Evolutionary conservation across 192 early-diverging fungal species (phyloP).

Genomic region (Phycomyces blakesleeanus): DNA sequence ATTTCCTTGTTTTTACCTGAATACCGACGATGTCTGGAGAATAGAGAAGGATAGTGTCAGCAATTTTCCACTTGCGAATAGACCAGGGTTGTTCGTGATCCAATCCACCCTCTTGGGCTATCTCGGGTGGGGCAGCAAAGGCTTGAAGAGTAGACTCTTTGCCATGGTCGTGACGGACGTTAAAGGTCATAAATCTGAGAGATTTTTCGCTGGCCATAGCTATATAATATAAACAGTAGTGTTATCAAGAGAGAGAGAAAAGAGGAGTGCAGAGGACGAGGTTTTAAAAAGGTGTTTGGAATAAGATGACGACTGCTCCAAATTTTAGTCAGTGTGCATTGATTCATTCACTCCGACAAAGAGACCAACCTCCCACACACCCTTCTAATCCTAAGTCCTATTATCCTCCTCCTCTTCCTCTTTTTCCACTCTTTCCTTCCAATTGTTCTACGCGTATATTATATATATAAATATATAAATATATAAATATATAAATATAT

Average conservation of each 20-base stretch:
- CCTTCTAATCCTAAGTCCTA: too few relatives aligned
- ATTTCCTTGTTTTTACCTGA: too few relatives aligned
- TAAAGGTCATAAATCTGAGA: conserved; percentile 29
- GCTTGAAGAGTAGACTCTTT: not conserved
- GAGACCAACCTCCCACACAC: too few relatives aligned
- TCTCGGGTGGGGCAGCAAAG: conserved; percentile 14
- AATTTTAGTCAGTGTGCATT: not conserved
- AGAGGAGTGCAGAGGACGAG: not conserved
- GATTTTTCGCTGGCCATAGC: not conserved
- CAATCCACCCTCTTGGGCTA: not conserved
- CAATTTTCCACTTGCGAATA: conserved; percentile 32
- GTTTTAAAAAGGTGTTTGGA: not conserved
- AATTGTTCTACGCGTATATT: too few relatives aligned
- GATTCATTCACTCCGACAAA: conserved; percentile 1
- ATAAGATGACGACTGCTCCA: too few relatives aligned
- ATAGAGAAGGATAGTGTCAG: conserved; percentile 32
- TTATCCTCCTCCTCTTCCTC: too few relatives aligned
- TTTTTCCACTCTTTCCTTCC: too few relatives aligned
- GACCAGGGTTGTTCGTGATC: conserved; percentile 33
- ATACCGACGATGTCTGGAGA: conserved; percentile 33
- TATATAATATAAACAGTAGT: not conserved
- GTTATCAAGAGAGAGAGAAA: not conserved
- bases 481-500: too few relatives aligned
- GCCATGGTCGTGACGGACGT: conserved; percentile 28
- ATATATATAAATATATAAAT: too few relatives aligned